Conservation (phyloP, 169 alveolate species). For the Plasmodium chabaudi region DNA sequence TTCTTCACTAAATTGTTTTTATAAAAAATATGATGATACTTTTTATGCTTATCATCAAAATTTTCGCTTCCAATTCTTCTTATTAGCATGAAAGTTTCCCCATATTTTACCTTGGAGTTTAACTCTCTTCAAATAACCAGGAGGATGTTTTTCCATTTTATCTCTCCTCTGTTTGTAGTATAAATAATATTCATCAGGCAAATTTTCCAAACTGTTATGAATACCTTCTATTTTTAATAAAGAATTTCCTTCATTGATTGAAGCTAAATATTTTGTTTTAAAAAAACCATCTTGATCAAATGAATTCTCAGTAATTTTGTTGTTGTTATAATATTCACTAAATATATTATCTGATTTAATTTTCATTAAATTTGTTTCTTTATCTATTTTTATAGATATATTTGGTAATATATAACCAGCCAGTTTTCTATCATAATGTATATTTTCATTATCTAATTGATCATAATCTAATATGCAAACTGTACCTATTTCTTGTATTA, state of each 20-base stretch:
- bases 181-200: constrained; percentile 62
- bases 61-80: constrained; percentile 70
- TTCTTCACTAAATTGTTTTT: no score
- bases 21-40: no score
- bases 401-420: constrained; percentile 73
- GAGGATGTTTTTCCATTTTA: constrained; percentile 72
- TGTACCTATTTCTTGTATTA: constrained; percentile 72
- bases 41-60: constrained; percentile 11
- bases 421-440: constrained; percentile 54
- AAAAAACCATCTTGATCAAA: constrained; percentile 65
- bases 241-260: constrained; percentile 11
- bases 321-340: constrained; percentile 64
- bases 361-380: constrained; percentile 31
- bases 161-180: constrained; percentile 59
- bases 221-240: constrained; percentile 51
- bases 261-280: constrained; percentile 67
- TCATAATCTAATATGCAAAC: constrained; percentile 26
- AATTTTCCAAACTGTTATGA: constrained; percentile 35
- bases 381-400: constrained; percentile 47
- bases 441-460: constrained; percentile 33
- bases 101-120: constrained; percentile 69
- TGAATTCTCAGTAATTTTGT: constrained; percentile 12
- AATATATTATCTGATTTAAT: constrained; percentile 65
- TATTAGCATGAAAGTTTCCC: constrained; percentile 73
- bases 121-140: constrained; percentile 70